Evolutionary conservation across 257 asterid genomes (phyloP).

Genomic region (Solanum sparsipilum): DNA sequence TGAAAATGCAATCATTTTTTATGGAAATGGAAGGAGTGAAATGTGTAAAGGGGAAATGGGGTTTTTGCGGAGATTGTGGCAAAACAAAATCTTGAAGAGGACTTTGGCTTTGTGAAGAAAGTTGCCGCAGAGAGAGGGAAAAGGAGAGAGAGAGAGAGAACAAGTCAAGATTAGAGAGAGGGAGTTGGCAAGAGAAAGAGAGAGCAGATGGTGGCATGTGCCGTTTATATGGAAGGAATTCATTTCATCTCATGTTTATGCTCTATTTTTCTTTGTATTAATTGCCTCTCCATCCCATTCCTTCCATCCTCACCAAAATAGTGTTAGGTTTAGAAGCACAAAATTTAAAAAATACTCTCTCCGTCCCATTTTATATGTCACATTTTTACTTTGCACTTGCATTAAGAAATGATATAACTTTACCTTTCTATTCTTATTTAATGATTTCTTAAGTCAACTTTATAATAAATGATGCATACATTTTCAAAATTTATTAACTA

Average conservation of each 20-base stretch:
- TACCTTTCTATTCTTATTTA: too few species aligned
- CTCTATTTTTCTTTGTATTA: not conserved
- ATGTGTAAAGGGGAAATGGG: not conserved
- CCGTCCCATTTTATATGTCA: too few species aligned
- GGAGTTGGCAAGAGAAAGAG: conserved; percentile 10
- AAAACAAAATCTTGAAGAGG: not conserved
- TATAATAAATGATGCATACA: too few species aligned
- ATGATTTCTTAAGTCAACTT: too few species aligned
- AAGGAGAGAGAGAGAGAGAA: not conserved
- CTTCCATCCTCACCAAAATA: not conserved
- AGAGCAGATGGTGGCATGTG: conserved; percentile 11
- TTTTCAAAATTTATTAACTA: too few species aligned
- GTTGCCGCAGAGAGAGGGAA: not conserved
- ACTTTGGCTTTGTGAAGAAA: conserved; percentile 1
- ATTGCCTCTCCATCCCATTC: not conserved
- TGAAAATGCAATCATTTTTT: conserved; percentile 6
- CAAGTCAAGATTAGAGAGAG: not conserved
- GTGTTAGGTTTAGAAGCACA: not conserved
- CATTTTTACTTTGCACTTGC: too few species aligned
- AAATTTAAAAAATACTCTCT: too few species aligned
- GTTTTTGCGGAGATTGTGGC: conserved; percentile 1
- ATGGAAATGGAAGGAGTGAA: not conserved
- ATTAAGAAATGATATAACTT: too few species aligned
- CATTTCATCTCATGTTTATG: conserved; percentile 4
- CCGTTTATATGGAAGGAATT: not conserved